Base-by-base conservation (phyloP, 73 alveolate species). In the Tetrahymena elliotti region DNA sequence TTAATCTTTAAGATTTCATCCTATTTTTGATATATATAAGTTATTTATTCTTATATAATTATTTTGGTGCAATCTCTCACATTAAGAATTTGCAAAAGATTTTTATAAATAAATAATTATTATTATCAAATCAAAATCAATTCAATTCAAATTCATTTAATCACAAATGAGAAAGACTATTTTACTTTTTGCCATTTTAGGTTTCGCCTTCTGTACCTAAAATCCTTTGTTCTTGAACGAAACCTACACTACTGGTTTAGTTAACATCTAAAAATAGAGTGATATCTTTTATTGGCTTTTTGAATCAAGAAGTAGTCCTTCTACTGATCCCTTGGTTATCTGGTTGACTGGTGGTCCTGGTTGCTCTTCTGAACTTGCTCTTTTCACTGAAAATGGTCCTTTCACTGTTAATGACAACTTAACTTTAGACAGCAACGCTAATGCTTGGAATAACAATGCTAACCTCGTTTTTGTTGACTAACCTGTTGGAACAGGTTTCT, bases 331-430 rank as follows among this genome's bases (percentile, higher is more conserved):
- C 22, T 92, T 98, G 22, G 94, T 98, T n/a, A 95, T 98, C 24
- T 98, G 99, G 99, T 93, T 98, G 93, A 98, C 97, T 93, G 99
- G 99, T 35, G 99, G 99, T 13, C 99, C 99, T 34, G 99, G 99
- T 24, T 96, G 99, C 92, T 96, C 99, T 33, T 95, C 98, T 40
- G 96, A 97, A 94, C 93, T 95, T 92, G 99, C 99, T 36, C 95
- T 98, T 54, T 96, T 98, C 94, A 96, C 94, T 33, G 99, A 98
- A 96, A 96, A 97, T 93, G 99, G 99, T 35, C 99, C 99, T 84
- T 93, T 98, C 35, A 68, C 88, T 31, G 88, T 68, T 68, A 68
- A 68, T 24, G 88, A 68, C 10, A 31, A 68, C 33, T 68, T 84
- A 98, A 95, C 93, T 84, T 97, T 93, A 84, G 95, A 54, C 37